phyloP scores from a whole-genome alignment of 148 eudicot genomes.

The Rhododendron ferrugineum region DNA sequence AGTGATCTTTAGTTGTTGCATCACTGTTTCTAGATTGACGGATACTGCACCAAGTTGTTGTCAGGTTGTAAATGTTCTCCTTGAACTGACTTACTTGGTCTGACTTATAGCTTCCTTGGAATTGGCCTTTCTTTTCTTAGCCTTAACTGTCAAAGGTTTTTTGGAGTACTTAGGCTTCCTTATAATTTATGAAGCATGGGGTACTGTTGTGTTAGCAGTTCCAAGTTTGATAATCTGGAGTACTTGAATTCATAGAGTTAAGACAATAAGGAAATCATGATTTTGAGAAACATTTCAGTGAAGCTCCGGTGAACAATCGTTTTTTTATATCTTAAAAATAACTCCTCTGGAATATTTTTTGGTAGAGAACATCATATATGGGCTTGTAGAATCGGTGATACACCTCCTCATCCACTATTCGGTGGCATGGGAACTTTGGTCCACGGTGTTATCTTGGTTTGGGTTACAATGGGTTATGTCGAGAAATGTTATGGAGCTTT shows the following conservation, averaged over 20 bases:
- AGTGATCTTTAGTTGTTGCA: background rate
- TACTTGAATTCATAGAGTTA: background rate
- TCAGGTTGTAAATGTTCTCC: background rate
- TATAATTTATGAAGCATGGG: background rate
- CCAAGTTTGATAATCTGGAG: background rate
- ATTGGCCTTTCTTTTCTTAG: background rate
- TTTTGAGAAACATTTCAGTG: background rate
- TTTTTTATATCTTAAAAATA: background rate
- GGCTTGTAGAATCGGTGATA: background rate
- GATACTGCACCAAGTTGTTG: background rate
- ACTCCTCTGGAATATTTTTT: background rate
- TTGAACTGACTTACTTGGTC: too few species aligned
- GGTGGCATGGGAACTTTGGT: too few species aligned
- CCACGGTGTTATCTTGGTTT: too few species aligned
- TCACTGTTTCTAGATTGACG: background rate
- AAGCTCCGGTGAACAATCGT: background rate
- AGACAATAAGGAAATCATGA: background rate
- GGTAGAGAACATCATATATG: background rate
- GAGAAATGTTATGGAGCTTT: too few species aligned
- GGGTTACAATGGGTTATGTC: too few species aligned
- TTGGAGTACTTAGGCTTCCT: background rate
- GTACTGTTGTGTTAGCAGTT: background rate
- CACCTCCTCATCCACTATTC: too few species aligned
- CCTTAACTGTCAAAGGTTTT: background rate
- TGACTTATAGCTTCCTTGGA: too few species aligned